These are phyloP conservation scores for Salix koriyanagi DNA, from an alignment of 345 rosid genomes.

Conservation along the genomic window DNA sequence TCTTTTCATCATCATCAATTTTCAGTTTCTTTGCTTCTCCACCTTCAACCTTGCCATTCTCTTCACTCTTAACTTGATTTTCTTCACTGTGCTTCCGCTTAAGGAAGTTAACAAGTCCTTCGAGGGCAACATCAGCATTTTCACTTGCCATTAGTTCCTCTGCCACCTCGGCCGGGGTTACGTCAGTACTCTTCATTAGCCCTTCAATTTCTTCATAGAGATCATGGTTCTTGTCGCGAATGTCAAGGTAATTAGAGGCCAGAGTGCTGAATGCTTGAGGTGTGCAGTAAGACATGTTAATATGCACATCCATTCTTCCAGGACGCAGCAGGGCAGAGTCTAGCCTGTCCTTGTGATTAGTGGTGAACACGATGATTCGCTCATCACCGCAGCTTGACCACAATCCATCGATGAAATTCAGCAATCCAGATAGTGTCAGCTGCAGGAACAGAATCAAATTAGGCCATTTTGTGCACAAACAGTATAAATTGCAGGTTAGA, in stretches of 20 bases:
- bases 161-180: slow-evolving; percentile 38
- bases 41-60: neutral
- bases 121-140: slow-evolving; percentile 44
- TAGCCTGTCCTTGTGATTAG: slow-evolving; percentile 17
- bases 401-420: slow-evolving; percentile 28
- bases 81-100: slow-evolving; percentile 33
- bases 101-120: slow-evolving; percentile 40
- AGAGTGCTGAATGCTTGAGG: slow-evolving; percentile 21
- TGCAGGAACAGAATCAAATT: neutral
- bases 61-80: neutral
- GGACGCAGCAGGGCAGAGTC: slow-evolving; percentile 32
- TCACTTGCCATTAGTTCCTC: slow-evolving; percentile 59
- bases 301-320: slow-evolving; percentile 28
- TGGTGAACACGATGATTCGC: slow-evolving; percentile 21
- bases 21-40: neutral
- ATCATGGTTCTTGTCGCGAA: neutral
- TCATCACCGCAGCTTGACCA: slow-evolving; percentile 33
- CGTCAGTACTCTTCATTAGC: neutral
- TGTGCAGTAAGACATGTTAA: slow-evolving; percentile 24
- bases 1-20: neutral
- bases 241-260: slow-evolving; percentile 21
- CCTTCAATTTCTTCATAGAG: slow-evolving; percentile 15
- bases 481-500: neutral
- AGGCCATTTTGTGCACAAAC: neutral
- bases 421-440: slow-evolving; percentile 12